A percentile compares a stretch with the other conserved stretches of the same genome.
Evolutionary conservation across 345 rosid species (phyloP).

Genomic region (Syzygium jambos): DNA sequence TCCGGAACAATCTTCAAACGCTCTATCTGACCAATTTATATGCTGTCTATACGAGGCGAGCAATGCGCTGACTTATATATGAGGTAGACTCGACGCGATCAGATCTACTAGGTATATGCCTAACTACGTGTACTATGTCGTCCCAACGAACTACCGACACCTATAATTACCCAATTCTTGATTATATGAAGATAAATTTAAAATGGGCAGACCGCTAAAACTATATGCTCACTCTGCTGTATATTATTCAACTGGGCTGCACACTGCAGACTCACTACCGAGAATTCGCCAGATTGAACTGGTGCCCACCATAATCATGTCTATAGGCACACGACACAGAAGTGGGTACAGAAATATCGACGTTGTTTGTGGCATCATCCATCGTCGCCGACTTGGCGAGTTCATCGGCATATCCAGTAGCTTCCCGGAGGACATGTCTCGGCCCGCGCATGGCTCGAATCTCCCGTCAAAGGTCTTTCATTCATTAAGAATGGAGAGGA

Average conservation of each 20-base stretch:
- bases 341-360: neutral
- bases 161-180: neutral
- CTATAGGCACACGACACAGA: neutral
- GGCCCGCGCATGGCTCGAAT: neutral
- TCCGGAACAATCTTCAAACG: too few species aligned
- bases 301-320: neutral
- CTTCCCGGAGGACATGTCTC: neutral
- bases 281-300: neutral
- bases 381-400: neutral
- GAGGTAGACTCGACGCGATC: accelerated
- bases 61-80: neutral
- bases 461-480: neutral
- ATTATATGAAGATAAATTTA: neutral
- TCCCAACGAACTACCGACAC: neutral
- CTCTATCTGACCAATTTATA: too few species aligned
- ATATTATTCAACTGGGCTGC: neutral
- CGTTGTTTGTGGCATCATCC: neutral
- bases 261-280: neutral
- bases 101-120: neutral
- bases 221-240: neutral
- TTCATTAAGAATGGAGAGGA: neutral
- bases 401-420: neutral
- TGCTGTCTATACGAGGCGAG: neutral
- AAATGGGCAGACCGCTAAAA: neutral
- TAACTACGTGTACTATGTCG: accelerated